These are phyloP conservation scores for Fomitopsis palustris DNA, from an alignment of 1,284 basidiomycete species.

Conservation along the genomic window DNA sequence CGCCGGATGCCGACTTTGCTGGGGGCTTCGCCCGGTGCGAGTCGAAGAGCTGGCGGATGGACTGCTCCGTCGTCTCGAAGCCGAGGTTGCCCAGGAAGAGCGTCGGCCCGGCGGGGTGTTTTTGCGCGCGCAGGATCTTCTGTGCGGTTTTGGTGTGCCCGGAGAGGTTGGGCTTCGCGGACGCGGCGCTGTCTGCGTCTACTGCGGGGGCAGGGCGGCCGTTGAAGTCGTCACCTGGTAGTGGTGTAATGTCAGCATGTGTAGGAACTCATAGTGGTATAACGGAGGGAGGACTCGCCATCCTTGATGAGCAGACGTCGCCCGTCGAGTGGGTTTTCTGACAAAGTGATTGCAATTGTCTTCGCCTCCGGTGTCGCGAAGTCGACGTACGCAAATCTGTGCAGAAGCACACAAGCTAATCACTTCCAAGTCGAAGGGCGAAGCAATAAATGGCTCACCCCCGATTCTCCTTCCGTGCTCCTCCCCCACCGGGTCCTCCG, in stretches of 20 bases:
- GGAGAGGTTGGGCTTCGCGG: constrained; percentile 32
- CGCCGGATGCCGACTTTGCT: not conserved
- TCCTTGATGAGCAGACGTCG: constrained; percentile 92
- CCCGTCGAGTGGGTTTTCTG: constrained; percentile 83
- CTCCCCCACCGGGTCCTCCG: constrained; percentile 25
- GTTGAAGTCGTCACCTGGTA: constrained; percentile 66
- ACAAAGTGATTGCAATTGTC: constrained; percentile 70
- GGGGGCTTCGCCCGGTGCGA: constrained; percentile 45
- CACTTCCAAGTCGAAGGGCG: not conserved
- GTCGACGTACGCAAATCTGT: constrained; percentile 95
- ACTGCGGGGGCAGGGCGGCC: constrained; percentile 51
- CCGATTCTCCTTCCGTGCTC: constrained; percentile 56
- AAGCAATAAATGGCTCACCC: constrained; percentile 44
- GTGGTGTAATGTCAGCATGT: constrained; percentile 1
- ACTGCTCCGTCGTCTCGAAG: constrained; percentile 80
- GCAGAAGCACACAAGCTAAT: not conserved
- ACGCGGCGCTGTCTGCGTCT: constrained; percentile 24
- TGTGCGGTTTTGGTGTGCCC: constrained; percentile 74
- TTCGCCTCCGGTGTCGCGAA: constrained; percentile 80
- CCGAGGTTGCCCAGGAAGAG: constrained; percentile 89
- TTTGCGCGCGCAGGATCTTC: constrained; percentile 79
- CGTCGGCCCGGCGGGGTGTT: constrained; percentile 79
- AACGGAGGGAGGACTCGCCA: constrained; percentile 49
- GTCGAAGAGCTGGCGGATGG: constrained; percentile 71
- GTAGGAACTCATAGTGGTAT: not conserved